Percentiles rank a stretch among this genome's conserved stretches.
These are phyloP conservation scores for Aspergillus candidus DNA, from an alignment of 2,329 filamentous ascomycete genomes.

Conservation along the genomic window DNA sequence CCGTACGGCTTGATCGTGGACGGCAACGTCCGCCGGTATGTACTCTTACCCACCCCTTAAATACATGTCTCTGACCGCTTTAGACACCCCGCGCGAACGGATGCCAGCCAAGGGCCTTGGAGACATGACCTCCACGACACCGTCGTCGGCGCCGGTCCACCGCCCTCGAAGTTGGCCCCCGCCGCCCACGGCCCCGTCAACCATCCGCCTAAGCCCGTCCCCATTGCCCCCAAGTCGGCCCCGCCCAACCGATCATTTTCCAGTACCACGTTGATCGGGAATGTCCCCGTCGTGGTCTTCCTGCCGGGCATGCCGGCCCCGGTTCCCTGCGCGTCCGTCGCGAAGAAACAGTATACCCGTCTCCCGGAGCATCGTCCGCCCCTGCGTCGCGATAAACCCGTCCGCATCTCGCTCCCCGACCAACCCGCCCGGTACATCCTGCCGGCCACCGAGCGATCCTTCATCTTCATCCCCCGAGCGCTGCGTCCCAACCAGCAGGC, in stretches of 20 bases:
- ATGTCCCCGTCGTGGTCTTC: conserved; percentile 75
- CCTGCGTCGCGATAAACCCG: conserved; percentile 89
- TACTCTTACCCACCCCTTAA: not conserved
- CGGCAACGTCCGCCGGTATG: conserved; percentile 41
- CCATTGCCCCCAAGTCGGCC: conserved; percentile 49
- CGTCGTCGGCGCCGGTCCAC: conserved; percentile 37
- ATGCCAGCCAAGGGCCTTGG: conserved; percentile 69
- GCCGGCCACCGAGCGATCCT: conserved; percentile 81
- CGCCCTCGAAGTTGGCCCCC: conserved; percentile 27
- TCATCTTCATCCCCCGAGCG: conserved; percentile 94
- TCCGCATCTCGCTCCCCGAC: conserved; percentile 82
- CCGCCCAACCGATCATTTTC: conserved; percentile 74
- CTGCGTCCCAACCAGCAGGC: conserved; percentile 88
- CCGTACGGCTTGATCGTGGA: conserved; percentile 46
- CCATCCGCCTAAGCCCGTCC: conserved; percentile 27
- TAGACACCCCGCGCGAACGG: conserved; percentile 39
- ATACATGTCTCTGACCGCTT: conserved; percentile 20
- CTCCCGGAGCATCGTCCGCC: conserved; percentile 92
- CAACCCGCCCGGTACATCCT: conserved; percentile 81
- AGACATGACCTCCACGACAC: conserved; percentile 90
- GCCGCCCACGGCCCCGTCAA: conserved; percentile 23
- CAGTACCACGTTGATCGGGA: conserved; percentile 75
- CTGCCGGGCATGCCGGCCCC: conserved; percentile 69
- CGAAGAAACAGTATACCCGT: conserved; percentile 85
- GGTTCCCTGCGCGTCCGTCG: conserved; percentile 65